Conservation (phyloP, 331 rosid species). For the Ulmus americana region DNA sequence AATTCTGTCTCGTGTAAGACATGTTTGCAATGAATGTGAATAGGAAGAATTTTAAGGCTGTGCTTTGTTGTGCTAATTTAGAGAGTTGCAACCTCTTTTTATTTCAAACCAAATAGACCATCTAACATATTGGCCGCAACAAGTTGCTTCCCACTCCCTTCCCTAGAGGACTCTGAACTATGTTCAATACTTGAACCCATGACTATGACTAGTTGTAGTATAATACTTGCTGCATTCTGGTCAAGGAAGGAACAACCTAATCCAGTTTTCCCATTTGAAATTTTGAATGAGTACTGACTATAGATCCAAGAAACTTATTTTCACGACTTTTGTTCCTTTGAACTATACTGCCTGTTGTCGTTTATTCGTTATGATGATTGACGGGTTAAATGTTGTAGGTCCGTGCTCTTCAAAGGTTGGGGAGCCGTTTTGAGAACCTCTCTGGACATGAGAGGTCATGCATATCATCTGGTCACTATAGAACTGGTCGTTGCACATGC, state of each 20-base stretch:
- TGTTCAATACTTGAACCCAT: not conserved
- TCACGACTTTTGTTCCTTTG: not conserved
- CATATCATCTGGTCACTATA: constrained; percentile 82
- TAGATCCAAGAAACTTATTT: not conserved
- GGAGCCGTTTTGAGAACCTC: constrained; percentile 86
- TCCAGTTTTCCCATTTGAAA: not conserved
- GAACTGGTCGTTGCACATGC: constrained; percentile 89
- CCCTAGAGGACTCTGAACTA: not conserved
- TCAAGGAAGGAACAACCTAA: not conserved
- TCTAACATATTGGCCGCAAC: too few species aligned
- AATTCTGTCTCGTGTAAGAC: constrained; percentile 16
- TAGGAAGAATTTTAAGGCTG: not conserved
- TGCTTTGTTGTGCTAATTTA: not conserved
- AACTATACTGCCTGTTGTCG: not conserved
- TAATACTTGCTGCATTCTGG: not conserved
- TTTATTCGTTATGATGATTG: constrained; percentile 19
- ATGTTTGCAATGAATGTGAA: not conserved
- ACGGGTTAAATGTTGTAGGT: constrained; percentile 50
- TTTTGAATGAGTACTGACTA: not conserved
- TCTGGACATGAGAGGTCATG: constrained; percentile 96
- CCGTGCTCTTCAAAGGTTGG: constrained; percentile 96
- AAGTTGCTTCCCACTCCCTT: not conserved
- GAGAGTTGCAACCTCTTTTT: not conserved
- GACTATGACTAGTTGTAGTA: not conserved
- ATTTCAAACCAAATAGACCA: not conserved